Conservation (phyloP, 73 alveolate genomes). For the Loxodes magnus region DNA sequence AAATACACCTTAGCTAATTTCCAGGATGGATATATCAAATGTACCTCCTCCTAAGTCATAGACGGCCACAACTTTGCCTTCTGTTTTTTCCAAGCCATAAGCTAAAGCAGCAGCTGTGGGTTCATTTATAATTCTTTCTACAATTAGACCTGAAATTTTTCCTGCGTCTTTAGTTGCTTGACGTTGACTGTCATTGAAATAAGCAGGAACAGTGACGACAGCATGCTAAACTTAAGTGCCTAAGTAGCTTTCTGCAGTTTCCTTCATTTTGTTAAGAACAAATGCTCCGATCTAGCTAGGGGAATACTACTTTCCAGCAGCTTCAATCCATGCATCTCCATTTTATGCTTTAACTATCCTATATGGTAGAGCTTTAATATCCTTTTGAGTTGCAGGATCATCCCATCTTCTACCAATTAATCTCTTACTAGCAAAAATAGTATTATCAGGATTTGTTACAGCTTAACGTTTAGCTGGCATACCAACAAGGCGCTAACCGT, state of each 20-base stretch:
- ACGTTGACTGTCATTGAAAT: conserved; percentile 85
- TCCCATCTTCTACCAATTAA: conserved; percentile 58
- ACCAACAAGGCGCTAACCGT: conserved; percentile 52
- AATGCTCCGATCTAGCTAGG: conserved; percentile 25
- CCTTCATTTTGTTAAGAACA: conserved; percentile 57
- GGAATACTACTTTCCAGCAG: not conserved
- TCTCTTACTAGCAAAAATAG: conserved; percentile 65
- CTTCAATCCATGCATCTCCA: conserved; percentile 12
- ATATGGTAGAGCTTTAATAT: conserved; percentile 39
- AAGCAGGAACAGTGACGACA: conserved; percentile 88
- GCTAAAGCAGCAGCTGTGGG: conserved; percentile 99
- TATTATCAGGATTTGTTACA: conserved; percentile 50
- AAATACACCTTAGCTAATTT: conserved; percentile 83
- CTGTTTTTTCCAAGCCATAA: conserved; percentile 82
- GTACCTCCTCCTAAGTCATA: conserved; percentile 88
- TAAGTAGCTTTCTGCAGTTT: conserved; percentile 73
- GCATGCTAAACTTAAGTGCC: conserved; percentile 63
- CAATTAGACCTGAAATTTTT: conserved; percentile 74
- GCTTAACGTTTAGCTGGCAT: conserved; percentile 50
- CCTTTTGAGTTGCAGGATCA: conserved; percentile 33
- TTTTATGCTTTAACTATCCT: conserved; percentile 50
- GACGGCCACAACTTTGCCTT: conserved; percentile 74
- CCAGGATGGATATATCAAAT: conserved; percentile 87
- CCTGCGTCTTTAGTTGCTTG: conserved; percentile 98
- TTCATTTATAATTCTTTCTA: conserved; percentile 93